These are phyloP conservation scores for Alternaria novae-zelandiae DNA, from an alignment of 2,329 filamentous ascomycete genomes.

Conservation along the genomic window DNA sequence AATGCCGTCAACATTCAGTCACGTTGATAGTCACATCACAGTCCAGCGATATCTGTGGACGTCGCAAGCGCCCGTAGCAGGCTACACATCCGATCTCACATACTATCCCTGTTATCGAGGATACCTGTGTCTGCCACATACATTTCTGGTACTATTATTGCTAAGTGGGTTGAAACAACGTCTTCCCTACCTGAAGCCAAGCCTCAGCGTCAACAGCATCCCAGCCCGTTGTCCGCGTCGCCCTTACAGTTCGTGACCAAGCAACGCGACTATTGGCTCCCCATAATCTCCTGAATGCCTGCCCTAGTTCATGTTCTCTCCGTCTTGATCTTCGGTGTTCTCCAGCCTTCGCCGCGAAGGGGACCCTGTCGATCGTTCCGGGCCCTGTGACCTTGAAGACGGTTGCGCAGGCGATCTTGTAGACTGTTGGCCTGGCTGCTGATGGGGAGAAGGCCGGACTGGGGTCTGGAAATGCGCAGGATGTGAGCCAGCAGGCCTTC, in stretches of 20 bases:
- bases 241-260: neutral
- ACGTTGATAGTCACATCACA: neutral
- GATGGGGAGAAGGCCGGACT: neutral
- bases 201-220: neutral
- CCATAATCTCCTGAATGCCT: neutral
- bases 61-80: neutral
- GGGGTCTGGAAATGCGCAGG: neutral
- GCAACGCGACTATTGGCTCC: neutral
- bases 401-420: neutral
- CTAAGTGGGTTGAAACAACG: neutral
- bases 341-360: neutral
- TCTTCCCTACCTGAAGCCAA: neutral
- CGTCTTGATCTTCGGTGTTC: neutral
- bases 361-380: neutral
- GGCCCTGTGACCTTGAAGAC: neutral
- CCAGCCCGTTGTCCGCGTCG: neutral
- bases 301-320: neutral
- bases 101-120: too few relatives aligned
- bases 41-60: neutral
- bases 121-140: neutral
- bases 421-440: neutral
- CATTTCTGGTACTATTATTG: too few relatives aligned
- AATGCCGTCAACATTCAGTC: neutral
- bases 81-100: neutral
- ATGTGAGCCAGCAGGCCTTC: neutral